Evolutionary conservation across 164 flowering plant species (phyloP).

Genomic region (Stephania yunnanensis): DNA sequence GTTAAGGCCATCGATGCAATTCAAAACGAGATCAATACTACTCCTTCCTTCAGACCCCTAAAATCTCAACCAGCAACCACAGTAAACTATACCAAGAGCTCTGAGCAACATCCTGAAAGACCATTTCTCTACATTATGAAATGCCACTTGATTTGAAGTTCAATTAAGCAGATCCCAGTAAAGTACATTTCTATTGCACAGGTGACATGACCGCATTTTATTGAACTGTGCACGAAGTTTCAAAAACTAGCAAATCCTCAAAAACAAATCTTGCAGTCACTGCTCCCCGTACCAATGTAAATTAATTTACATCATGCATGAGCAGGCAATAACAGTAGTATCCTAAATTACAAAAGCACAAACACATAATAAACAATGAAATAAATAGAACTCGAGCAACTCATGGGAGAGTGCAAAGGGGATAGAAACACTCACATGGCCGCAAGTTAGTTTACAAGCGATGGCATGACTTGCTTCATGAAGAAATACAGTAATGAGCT

Average conservation of each 20-base stretch:
- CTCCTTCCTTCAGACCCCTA: no score
- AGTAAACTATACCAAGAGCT: no score
- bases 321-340: neutral
- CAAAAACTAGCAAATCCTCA: neutral
- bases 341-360: neutral
- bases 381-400: neutral
- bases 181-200: neutral
- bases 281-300: neutral
- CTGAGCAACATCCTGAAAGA: no score
- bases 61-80: no score
- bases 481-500: constrained; percentile 48
- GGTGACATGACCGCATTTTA: neutral
- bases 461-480: constrained; percentile 54
- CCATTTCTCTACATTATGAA: no score
- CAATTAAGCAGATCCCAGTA: neutral
- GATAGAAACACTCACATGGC: constrained; percentile 27
- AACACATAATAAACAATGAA: neutral
- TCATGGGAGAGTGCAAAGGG: neutral
- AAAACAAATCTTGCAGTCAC: neutral
- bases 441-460: constrained; percentile 49
- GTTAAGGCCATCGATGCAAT: no score
- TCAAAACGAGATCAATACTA: no score
- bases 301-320: neutral
- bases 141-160: neutral
- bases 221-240: neutral